phyloP scores from a whole-genome alignment of 1,284 basidiomycete genomes.

The Mycena sp. region DNA sequence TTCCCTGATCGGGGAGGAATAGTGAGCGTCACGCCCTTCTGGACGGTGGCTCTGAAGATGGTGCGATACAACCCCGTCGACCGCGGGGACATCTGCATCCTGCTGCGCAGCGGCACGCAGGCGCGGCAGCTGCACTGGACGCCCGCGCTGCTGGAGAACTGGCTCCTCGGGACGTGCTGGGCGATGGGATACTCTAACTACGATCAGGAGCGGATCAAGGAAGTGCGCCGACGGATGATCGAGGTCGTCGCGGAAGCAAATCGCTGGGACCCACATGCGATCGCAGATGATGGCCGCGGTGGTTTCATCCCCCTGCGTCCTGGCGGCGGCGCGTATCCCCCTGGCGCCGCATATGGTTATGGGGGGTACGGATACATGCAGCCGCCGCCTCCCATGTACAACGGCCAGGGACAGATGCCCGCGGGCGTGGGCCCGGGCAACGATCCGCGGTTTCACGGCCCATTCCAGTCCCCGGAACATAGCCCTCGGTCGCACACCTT shows the following conservation, averaged over 20 bases:
- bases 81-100: constrained; percentile 59
- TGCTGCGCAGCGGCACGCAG: constrained; percentile 61
- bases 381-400: neutral
- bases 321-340: neutral
- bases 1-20: constrained; percentile 37
- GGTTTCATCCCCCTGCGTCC: constrained; percentile 16
- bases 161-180: constrained; percentile 61
- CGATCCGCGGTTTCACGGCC: neutral
- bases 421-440: neutral
- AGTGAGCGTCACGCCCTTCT: constrained; percentile 70
- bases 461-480: neutral
- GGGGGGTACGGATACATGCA: constrained; percentile 1
- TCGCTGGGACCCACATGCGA: constrained; percentile 25
- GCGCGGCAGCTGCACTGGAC: constrained; percentile 64
- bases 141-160: constrained; percentile 57
- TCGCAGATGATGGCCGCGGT: constrained; percentile 22
- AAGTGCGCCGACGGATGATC: constrained; percentile 57
- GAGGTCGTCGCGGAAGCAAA: constrained; percentile 54
- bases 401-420: neutral
- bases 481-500: constrained; percentile 4
- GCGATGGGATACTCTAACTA: constrained; percentile 65
- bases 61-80: constrained; percentile 68
- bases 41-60: constrained; percentile 76
- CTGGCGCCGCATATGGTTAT: neutral
- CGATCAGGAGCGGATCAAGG: constrained; percentile 50